phyloP scores from a whole-genome alignment of 306 rosid genomes.

The Casuarina cunninghamiana region DNA sequence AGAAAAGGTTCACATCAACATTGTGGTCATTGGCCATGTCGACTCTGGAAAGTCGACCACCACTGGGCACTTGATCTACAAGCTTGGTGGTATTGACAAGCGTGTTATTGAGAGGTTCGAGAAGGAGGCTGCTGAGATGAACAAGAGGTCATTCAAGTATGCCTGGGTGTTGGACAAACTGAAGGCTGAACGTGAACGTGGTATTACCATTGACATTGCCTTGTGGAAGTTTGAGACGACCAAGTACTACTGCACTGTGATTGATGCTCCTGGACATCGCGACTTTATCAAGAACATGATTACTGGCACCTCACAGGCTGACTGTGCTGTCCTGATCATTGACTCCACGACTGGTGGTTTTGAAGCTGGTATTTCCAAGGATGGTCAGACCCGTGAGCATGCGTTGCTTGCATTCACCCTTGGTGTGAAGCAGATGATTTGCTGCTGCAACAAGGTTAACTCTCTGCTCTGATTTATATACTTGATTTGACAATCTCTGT shows the following conservation, averaged over 20 bases:
- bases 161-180: slow-evolving; percentile 48
- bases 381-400: slow-evolving; percentile 46
- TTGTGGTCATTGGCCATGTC: slow-evolving; percentile 58
- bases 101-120: slow-evolving; percentile 47
- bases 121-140: slow-evolving; percentile 53
- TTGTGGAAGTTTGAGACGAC: slow-evolving; percentile 45
- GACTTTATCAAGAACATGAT: slow-evolving; percentile 45
- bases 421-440: slow-evolving; percentile 46
- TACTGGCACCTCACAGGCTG: slow-evolving; percentile 45
- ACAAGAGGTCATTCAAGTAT: slow-evolving; percentile 43
- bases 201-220: slow-evolving; percentile 46
- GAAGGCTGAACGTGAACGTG: slow-evolving; percentile 46
- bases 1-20: slow-evolving; percentile 43
- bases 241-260: slow-evolving; percentile 42
- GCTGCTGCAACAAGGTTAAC: slow-evolving; percentile 34
- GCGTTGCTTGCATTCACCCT: slow-evolving; percentile 49
- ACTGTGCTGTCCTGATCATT: slow-evolving; percentile 40
- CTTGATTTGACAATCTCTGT: no score
- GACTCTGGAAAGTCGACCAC: slow-evolving; percentile 47
- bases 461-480: no score
- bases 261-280: slow-evolving; percentile 46
- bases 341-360: slow-evolving; percentile 48
- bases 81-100: slow-evolving; percentile 45
- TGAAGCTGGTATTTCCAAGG: slow-evolving; percentile 49
- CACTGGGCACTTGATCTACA: slow-evolving; percentile 28